Evolutionary conservation across 768 basidiomycete genomes (phyloP), one percentile per base, ranked within the genome.

Genomic region (Pleurotus cornucopiae): DNA sequence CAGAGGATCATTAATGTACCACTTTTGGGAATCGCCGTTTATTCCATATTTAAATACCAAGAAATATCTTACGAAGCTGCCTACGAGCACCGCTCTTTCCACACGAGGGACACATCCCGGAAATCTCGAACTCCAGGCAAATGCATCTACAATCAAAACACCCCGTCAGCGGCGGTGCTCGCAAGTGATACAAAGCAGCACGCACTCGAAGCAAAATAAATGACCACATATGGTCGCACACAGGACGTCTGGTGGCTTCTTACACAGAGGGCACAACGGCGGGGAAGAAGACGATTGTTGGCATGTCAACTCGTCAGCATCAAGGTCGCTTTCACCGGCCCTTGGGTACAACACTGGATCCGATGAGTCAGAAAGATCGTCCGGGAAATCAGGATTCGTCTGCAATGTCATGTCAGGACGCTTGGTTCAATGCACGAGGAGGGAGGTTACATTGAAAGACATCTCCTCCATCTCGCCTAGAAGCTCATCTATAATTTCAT

Each of bases 131-230:
- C 13, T 52, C 51, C 37, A 52, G 14, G 38, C 51, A 52, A 18
- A 52, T 52, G 13, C 51, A 52, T 12, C 51, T 52, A 7, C 11
- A 13, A 7, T 34, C 9, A 34, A n/a, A n/a, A n/a, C n/a, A n/a
- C n/a, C n/a, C 23, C 16, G 1, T 47, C 21, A 52, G 51, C 26
- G 30, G 2, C 30, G 30, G 30, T 2, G 30, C 30, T 34, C 30
- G 11, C 30, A 34, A 34, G 7, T 34, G 7, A 11, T 2, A 34
- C 1, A 18, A 3, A 34, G 7, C 3, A 34, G 30, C 30, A 40
- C 51, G 11, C 21, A 52, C 51, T 52, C 51, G 18, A 52, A 52
- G 38, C 51, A 52, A 39, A 52, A 52, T 23, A 52, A 21, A 52
- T 52, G 51, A 7, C 51, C 51, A 40, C 51, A 52, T 20, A 52